A percentile compares a stretch with the other conserved stretches of the same genome.
Evolutionary conservation across 148 eudicot species (phyloP).

Genomic region (Camellia lanceoleosa): DNA sequence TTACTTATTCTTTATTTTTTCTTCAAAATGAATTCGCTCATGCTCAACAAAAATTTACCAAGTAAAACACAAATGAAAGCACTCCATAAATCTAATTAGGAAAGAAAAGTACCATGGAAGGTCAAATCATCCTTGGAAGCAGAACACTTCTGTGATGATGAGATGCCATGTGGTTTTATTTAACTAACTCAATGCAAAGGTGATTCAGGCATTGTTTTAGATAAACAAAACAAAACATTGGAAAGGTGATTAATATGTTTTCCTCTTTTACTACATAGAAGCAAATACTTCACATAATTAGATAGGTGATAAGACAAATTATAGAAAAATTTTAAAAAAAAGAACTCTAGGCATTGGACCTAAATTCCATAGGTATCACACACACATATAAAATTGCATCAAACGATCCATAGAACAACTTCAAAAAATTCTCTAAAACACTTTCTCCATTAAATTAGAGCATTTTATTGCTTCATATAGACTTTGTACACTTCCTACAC

Average conservation of each 20-base stretch:
- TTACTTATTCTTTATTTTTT: too few relatives aligned
- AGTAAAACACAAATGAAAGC: neutral
- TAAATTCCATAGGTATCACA: too few relatives aligned
- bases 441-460: too few relatives aligned
- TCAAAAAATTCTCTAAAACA: too few relatives aligned
- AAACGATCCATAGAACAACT: too few relatives aligned
- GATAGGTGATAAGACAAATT: neutral
- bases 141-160: neutral
- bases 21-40: too few relatives aligned
- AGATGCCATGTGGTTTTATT: neutral
- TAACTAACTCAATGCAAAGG: neutral
- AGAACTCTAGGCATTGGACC: too few relatives aligned
- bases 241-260: neutral
- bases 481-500: too few relatives aligned
- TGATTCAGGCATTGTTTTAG: neutral
- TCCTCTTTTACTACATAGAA: neutral
- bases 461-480: too few relatives aligned
- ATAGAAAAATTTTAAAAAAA: too few relatives aligned
- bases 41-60: neutral
- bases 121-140: neutral
- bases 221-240: neutral
- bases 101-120: neutral
- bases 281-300: neutral
- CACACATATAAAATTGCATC: too few relatives aligned
- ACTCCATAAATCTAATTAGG: neutral